These are phyloP conservation scores for Stachybotrys elegans DNA, from an alignment of 2,329 filamentous ascomycete genomes.

Conservation along the genomic window DNA sequence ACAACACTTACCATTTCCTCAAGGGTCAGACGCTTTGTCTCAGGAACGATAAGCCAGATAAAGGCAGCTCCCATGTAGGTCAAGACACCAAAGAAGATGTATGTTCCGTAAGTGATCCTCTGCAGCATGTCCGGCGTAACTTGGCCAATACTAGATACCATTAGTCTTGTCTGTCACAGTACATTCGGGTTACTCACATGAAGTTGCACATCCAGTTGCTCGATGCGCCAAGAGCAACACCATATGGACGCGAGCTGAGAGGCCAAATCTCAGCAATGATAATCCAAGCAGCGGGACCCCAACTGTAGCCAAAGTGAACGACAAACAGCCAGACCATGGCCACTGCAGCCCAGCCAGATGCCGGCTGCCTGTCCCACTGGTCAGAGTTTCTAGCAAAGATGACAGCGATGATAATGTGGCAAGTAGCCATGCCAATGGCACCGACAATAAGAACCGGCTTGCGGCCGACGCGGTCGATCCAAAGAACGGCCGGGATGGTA, in stretches of 20 bases:
- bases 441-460: conserved; percentile 59
- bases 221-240: conserved; percentile 62
- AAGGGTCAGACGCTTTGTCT: conserved; percentile 58
- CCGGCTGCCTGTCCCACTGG: conserved; percentile 49
- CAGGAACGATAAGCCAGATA: conserved; percentile 60
- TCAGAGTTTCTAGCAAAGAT: conserved; percentile 62
- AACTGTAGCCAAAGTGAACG: conserved; percentile 69
- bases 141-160: conserved; percentile 53
- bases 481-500: conserved; percentile 62
- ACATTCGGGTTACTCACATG: background rate
- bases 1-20: conserved; percentile 52
- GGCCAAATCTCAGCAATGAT: conserved; percentile 73
- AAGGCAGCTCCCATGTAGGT: conserved; percentile 58
- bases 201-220: conserved; percentile 51
- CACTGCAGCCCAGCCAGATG: conserved; percentile 65
- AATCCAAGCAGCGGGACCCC: conserved; percentile 72
- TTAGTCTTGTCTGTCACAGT: background rate
- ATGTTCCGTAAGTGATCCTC: conserved; percentile 63
- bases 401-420: conserved; percentile 66
- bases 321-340: conserved; percentile 71
- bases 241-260: conserved; percentile 63
- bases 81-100: conserved; percentile 64
- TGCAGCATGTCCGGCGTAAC: conserved; percentile 65
- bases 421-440: conserved; percentile 64
- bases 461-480: conserved; percentile 59